These are phyloP conservation scores for Phytophthora idaei DNA, from an alignment of 352 stramenopile genomes.

Conservation along the genomic window DNA sequence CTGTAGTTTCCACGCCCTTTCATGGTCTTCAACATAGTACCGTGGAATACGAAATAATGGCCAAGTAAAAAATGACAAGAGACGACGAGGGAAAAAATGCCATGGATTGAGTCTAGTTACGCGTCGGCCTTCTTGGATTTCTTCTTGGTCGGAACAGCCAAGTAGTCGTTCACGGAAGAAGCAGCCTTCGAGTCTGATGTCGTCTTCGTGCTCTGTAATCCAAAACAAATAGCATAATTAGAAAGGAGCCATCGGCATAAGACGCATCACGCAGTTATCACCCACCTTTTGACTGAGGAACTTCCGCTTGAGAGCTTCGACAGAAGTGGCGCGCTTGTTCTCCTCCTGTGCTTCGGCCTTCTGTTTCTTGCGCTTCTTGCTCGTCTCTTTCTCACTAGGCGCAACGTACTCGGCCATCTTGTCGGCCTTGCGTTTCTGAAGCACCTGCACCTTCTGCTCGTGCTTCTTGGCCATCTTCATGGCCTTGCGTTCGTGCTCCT, in stretches of 20 bases:
- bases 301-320: slow-evolving; percentile 83
- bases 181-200: slow-evolving; percentile 30
- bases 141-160: slow-evolving; percentile 65
- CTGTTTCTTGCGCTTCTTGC: slow-evolving; percentile 85
- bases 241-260: neutral
- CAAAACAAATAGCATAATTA: slow-evolving; percentile 16
- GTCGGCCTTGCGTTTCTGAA: slow-evolving; percentile 74
- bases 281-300: slow-evolving; percentile 79
- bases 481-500: slow-evolving; percentile 94
- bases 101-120: slow-evolving; percentile 33
- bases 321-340: slow-evolving; percentile 56
- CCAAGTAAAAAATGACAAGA: neutral
- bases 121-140: slow-evolving; percentile 46
- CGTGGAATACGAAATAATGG: slow-evolving; percentile 21
- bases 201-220: slow-evolving; percentile 45
- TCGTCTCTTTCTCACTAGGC: slow-evolving; percentile 76
- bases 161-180: slow-evolving; percentile 65
- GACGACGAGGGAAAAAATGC: slow-evolving; percentile 1
- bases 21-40: slow-evolving; percentile 26
- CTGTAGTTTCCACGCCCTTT: slow-evolving; percentile 38
- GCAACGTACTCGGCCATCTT: slow-evolving; percentile 78
- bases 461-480: slow-evolving; percentile 92
- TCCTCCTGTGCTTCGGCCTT: slow-evolving; percentile 46
- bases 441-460: slow-evolving; percentile 59
- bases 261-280: neutral